These are phyloP conservation scores for Aspergillus olivimuriae DNA, from an alignment of 495 filamentous ascomycete genomes.

Conservation along the genomic window DNA sequence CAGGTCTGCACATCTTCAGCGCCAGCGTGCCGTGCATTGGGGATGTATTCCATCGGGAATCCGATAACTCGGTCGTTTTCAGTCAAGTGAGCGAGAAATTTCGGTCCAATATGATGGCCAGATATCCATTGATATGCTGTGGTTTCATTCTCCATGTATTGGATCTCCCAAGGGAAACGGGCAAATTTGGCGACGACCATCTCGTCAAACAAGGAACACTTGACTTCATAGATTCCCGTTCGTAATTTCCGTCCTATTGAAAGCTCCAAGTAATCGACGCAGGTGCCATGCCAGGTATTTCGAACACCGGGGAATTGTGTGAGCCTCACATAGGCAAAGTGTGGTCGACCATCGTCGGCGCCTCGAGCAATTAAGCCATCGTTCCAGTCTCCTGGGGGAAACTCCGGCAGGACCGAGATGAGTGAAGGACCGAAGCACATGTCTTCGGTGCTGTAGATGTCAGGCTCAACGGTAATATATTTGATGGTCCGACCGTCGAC, in stretches of 20 bases:
- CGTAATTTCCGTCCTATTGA: not conserved
- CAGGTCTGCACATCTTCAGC: slow-evolving; percentile 28
- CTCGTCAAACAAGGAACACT: slow-evolving; percentile 12
- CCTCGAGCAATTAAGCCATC: slow-evolving; percentile 12
- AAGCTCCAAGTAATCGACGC: not conserved
- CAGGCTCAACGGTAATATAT: slow-evolving; percentile 24
- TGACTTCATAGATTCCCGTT: not conserved
- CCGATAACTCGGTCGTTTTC: slow-evolving; percentile 41
- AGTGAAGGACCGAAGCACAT: slow-evolving; percentile 26
- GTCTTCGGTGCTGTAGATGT: slow-evolving; percentile 21
- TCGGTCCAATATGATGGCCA: slow-evolving; percentile 28
- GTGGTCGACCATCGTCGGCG: slow-evolving; percentile 5
- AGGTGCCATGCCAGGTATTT: not conserved
- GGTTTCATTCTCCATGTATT: slow-evolving; percentile 36
- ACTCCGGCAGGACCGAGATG: slow-evolving; percentile 9
- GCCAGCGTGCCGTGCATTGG: slow-evolving; percentile 20
- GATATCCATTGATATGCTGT: slow-evolving; percentile 34
- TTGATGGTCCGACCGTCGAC: slow-evolving; percentile 20
- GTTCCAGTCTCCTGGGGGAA: slow-evolving; percentile 19
- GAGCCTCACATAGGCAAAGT: not conserved
- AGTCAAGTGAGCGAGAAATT: slow-evolving; percentile 38
- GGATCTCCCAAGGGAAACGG: slow-evolving; percentile 32
- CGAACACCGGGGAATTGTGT: not conserved
- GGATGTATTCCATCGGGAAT: slow-evolving; percentile 35
- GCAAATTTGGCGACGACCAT: slow-evolving; percentile 36